Percentiles rank a stretch among this genome's conserved stretches.
Conservation (phyloP, 306 rosid genomes). For the Aeschynomene evenia region DNA sequence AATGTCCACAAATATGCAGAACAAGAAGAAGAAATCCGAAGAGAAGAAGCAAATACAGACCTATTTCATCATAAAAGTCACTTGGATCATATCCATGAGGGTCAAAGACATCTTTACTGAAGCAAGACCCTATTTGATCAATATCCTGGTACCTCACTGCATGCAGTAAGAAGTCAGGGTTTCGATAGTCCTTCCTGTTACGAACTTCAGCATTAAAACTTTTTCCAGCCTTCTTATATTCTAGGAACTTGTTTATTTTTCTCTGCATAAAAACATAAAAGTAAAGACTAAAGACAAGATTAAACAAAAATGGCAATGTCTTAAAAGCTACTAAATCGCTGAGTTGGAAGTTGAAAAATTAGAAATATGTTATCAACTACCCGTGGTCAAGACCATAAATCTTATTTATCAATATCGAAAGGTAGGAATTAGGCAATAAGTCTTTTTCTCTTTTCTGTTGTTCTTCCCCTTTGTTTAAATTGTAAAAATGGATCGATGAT, state of each 20-base stretch:
- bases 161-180: slow-evolving; percentile 89
- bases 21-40: not conserved
- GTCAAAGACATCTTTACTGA: slow-evolving; percentile 92
- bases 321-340: not conserved
- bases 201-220: slow-evolving; percentile 97
- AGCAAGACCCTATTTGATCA: slow-evolving; percentile 94
- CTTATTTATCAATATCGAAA: not conserved
- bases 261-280: slow-evolving; percentile 55
- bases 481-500: not conserved
- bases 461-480: not conserved
- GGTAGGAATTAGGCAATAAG: not conserved
- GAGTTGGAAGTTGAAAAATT: not conserved
- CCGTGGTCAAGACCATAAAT: not conserved
- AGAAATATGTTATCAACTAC: slow-evolving; percentile 1
- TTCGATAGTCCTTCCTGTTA: slow-evolving; percentile 87
- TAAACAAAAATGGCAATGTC: not conserved
- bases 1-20: not conserved
- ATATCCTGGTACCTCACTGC: slow-evolving; percentile 97
- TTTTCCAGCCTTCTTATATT: slow-evolving; percentile 81
- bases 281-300: slow-evolving; percentile 14
- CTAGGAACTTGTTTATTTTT: slow-evolving; percentile 82
- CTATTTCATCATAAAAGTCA: slow-evolving; percentile 86
- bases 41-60: slow-evolving; percentile 44
- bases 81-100: slow-evolving; percentile 92
- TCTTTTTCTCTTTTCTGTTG: not conserved